Conservation (phyloP, 441 rosid species). For the Eruca vesicaria region DNA sequence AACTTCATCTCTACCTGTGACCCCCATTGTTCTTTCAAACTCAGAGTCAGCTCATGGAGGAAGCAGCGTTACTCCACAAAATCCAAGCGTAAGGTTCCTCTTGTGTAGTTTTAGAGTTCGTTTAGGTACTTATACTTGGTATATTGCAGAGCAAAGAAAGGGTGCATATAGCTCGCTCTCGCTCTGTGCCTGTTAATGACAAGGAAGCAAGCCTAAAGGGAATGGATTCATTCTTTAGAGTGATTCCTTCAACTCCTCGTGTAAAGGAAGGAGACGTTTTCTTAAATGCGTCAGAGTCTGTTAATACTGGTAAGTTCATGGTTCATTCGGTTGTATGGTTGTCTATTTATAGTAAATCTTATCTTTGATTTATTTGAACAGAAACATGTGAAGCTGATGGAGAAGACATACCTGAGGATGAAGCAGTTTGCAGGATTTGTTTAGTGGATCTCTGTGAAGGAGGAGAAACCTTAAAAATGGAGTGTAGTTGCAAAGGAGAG, state of each 20-base stretch:
- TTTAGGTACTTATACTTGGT: conserved; percentile 27
- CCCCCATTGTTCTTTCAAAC: conserved; percentile 45
- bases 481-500: conserved; percentile 99
- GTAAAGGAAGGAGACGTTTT: conserved; percentile 58
- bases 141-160: conserved; percentile 60
- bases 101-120: background rate
- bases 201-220: conserved; percentile 69
- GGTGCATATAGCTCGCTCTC: conserved; percentile 63
- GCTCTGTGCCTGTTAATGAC: conserved; percentile 67
- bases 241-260: conserved; percentile 80
- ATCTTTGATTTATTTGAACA: conserved; percentile 40
- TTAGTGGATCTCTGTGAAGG: conserved; percentile 88
- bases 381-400: conserved; percentile 61
- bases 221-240: conserved; percentile 79
- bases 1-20: conserved; percentile 81
- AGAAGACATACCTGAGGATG: conserved; percentile 95
- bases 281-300: conserved; percentile 41
- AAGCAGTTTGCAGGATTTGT: conserved; percentile 97
- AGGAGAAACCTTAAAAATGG: conserved; percentile 94
- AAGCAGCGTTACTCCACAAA: conserved; percentile 41
- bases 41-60: conserved; percentile 49
- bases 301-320: conserved; percentile 48
- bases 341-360: background rate
- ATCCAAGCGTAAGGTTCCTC: conserved; percentile 56
- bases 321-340: background rate